phyloP scores from a whole-genome alignment of 768 basidiomycete genomes.

The Termitomyces sp. region DNA sequence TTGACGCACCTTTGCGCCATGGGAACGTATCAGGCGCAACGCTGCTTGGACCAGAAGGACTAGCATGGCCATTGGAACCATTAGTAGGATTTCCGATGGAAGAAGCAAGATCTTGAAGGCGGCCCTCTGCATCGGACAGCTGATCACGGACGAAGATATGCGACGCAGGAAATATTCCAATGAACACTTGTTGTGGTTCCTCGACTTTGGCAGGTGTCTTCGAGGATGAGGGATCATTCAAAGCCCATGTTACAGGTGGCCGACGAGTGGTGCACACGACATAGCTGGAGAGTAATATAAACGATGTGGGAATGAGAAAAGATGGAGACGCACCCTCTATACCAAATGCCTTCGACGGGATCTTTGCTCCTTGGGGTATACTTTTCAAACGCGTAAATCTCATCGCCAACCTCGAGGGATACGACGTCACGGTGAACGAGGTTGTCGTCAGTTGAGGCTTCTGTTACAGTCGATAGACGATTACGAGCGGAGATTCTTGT shows the following conservation, averaged over 20 bases:
- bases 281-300: conserved; percentile 44
- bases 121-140: conserved; percentile 81
- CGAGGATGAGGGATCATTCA: conserved; percentile 53
- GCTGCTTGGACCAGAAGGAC: conserved; percentile 27
- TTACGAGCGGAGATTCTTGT: conserved; percentile 54
- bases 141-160: conserved; percentile 86
- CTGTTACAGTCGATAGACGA: conserved; percentile 56
- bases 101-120: conserved; percentile 69
- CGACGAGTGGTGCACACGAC: conserved; percentile 79
- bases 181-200: conserved; percentile 83
- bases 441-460: conserved; percentile 58
- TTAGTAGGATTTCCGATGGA: conserved; percentile 32
- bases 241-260: conserved; percentile 63
- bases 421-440: conserved; percentile 70
- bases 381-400: conserved; percentile 95
- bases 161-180: conserved; percentile 90
- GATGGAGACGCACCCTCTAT: conserved; percentile 68
- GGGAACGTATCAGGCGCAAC: conserved; percentile 40
- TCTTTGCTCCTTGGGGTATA: conserved; percentile 72
- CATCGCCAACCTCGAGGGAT: conserved; percentile 89
- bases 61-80: conserved; percentile 23
- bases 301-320: conserved; percentile 1
- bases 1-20: conserved; percentile 39
- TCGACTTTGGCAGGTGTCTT: conserved; percentile 53
- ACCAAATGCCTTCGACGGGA: conserved; percentile 75